phyloP scores from a whole-genome alignment of 2,329 filamentous ascomycete genomes.

The Coleophoma eucalyptorum region DNA sequence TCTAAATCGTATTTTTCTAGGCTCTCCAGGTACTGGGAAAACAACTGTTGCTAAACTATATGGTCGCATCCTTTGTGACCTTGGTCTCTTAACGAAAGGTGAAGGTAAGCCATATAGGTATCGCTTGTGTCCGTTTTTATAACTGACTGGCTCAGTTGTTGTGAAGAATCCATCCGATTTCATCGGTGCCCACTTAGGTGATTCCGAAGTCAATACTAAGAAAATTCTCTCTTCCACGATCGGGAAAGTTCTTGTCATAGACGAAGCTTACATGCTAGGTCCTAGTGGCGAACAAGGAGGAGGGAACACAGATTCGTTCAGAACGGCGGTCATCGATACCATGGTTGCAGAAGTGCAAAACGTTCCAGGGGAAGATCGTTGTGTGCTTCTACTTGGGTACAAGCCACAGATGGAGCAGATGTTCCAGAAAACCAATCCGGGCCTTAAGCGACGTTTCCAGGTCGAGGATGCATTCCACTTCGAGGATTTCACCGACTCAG shows the following conservation, averaged over 20 bases:
- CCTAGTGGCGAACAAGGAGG: constrained; percentile 28
- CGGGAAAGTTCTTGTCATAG: constrained; percentile 76
- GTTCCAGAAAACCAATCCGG: constrained; percentile 59
- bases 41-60: constrained; percentile 74
- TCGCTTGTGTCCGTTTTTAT: not conserved
- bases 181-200: constrained; percentile 57
- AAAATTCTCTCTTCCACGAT: constrained; percentile 60
- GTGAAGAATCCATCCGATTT: constrained; percentile 74
- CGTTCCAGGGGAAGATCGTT: constrained; percentile 66
- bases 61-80: constrained; percentile 61
- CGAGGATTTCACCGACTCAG: constrained; percentile 59
- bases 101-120: constrained; percentile 45
- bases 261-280: constrained; percentile 71
- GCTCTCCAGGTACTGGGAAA: constrained; percentile 72
- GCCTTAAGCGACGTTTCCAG: constrained; percentile 62
- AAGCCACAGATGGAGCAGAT: constrained; percentile 65
- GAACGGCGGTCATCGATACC: constrained; percentile 66
- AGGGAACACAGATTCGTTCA: constrained; percentile 44
- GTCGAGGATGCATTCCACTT: constrained; percentile 62
- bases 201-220: constrained; percentile 69
- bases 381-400: constrained; percentile 69
- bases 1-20: constrained; percentile 67
- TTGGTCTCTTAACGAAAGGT: constrained; percentile 64
- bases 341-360: constrained; percentile 72
- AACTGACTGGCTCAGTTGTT: constrained; percentile 44